Base-by-base conservation (phyloP, 805 yeast genomes). In the Yarrowia porcina region DNA sequence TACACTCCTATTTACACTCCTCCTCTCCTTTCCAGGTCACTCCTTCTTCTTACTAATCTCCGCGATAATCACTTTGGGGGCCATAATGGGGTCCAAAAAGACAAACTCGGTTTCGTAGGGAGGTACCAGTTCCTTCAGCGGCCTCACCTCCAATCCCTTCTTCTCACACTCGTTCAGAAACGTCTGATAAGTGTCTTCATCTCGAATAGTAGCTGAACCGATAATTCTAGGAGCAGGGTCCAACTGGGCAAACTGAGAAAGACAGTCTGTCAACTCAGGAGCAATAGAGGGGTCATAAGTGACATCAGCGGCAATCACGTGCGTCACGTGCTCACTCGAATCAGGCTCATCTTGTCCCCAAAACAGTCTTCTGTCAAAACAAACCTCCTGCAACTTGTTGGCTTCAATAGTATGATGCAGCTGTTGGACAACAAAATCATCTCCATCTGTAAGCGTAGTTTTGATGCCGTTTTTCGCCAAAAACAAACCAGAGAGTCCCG, bases 301-400 rank as follows among this genome's bases (percentile, higher is more conserved):
- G 13, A 92, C 90, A 73, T 92, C 98, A 0, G 97, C 94, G 0
- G 92, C 97, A 3, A 90, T 69, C 0, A 90, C 75, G 0, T 54
- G 60, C 17, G 57, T 47, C 15, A 25, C 15, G 0, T 21, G 13
- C 12, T 23, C 50, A 12, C 27, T 17, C 11, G 10, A n/a, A 20
- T 63, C 50, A 8, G 77, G 72, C 11, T 69, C 63, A 0, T 73
- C 69, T 17, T 38, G 30, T 9, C 69, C 68, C 70, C 70, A 67
- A 41, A 63, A 56, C 27, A 69, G 63, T 47, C 33, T 25, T 23
- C 57, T 50, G 0, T 65, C 65, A 12, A 36, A 33, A 27, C 6
- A 64, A 36, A 18, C 15, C 8, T 36, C 20, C 10, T 63, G 17
- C 11, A 64, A 13, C 1, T 68, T 71, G 69, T 88, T 89, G 27